phyloP scores from a whole-genome alignment of 2,329 filamentous ascomycete species.

The Talaromyces sp. region DNA sequence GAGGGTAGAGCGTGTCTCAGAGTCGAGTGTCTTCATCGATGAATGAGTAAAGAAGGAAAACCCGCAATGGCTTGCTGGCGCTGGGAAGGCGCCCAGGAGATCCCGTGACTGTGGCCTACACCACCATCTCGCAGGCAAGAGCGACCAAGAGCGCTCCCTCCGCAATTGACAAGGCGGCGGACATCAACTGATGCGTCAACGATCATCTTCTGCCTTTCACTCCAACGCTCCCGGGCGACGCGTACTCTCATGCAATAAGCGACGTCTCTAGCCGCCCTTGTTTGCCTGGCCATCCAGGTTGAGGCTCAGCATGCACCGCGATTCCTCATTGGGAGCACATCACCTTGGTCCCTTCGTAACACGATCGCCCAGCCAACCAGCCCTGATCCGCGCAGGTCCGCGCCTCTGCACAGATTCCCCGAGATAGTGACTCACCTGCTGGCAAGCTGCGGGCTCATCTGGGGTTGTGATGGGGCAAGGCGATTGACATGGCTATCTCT shows the following conservation, averaged over 20 bases:
- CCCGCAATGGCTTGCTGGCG: too few species aligned
- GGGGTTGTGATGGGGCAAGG: not conserved
- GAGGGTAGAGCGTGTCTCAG: not conserved
- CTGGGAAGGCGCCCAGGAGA: not conserved
- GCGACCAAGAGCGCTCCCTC: not conserved
- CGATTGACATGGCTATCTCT: not conserved
- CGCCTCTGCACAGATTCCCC: not conserved
- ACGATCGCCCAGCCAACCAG: not conserved
- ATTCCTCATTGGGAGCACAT: not conserved
- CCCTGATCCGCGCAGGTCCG: not conserved
- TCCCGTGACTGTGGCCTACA: not conserved
- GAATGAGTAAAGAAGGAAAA: not conserved
- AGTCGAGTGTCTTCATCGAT: not conserved
- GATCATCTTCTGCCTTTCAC: not conserved
- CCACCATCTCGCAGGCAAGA: not conserved
- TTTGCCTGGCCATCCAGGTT: not conserved
- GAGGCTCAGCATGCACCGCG: not conserved
- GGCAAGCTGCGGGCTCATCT: not conserved
- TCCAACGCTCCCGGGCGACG: not conserved
- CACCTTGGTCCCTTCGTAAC: not conserved
- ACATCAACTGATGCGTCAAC: not conserved
- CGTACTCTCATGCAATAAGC: not conserved
- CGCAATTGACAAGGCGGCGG: not conserved
- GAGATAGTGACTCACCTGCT: not conserved
- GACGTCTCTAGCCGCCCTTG: not conserved